Evolutionary conservation across 768 basidiomycete genomes (phyloP), one percentile per base, ranked within the genome.

Genomic region (Psilocybe cubensis): DNA sequence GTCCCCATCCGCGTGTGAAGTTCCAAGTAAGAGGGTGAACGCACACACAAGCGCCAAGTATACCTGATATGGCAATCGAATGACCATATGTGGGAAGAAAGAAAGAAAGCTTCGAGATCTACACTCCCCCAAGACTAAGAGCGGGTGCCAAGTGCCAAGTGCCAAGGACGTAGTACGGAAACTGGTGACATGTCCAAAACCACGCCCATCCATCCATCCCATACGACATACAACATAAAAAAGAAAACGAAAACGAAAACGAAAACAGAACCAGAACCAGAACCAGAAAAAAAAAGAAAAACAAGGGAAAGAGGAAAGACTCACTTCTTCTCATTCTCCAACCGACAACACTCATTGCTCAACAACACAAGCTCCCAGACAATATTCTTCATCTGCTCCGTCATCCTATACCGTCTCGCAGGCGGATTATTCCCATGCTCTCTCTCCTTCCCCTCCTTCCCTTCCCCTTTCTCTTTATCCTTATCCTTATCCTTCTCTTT

Each of bases 301-400:
- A 25, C 17, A 35, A 24, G 17, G 52, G 18, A 51, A 45, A 51
- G 28, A 21, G 21, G 18, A 49, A 58, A 21, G 2, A 72, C 73
- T 25, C 58, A 76, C 74, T 78, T 77, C 62, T 76, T 77, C 73
- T 78, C 77, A 69, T 78, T 79, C 68, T 79, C 78, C 68, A 79
- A 60, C 57, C 89, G 77, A 72, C 89, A 92, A 53, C 87, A 87
- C 74, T 93, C 90, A 66, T 94, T 93, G 68, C 91, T 93, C 56
- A 94, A 66, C 68, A 86, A 78, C 52, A 92, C 90, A 6, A 94
- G 76, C 69, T 88, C 82, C 91, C 91, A 95, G 60, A 95, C 83
- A 25, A 85, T 81, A 38, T 70, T 71, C 76, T 92, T 91, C 90
- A 96, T 92, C 58, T 70, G 68, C 56, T 95, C 94, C 35, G 89